Conservation (phyloP, 768 basidiomycete species). For the Leccinum olivaceopallidum region DNA sequence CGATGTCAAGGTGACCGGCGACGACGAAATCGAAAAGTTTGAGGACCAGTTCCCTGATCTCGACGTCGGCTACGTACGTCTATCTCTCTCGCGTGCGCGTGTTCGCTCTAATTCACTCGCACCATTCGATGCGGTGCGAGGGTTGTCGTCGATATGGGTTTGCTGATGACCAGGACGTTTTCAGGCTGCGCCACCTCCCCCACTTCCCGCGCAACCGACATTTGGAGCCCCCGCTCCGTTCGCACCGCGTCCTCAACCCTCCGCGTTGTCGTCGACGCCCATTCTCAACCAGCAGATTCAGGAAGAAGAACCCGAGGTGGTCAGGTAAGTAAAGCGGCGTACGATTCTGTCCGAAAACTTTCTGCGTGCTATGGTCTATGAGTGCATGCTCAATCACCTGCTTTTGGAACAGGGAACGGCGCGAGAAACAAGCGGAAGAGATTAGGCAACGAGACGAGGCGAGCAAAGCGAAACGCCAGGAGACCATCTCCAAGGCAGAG, state of each 20-base stretch:
- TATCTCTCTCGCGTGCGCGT: neutral
- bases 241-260: constrained; percentile 76
- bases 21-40: constrained; percentile 85
- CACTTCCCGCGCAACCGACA: constrained; percentile 33
- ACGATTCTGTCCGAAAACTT: too few relatives aligned
- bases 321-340: constrained; percentile 52
- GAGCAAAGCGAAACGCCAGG: constrained; percentile 74
- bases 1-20: constrained; percentile 80
- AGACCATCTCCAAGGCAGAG: constrained; percentile 83
- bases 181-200: constrained; percentile 38
- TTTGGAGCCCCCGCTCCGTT: constrained; percentile 57
- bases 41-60: constrained; percentile 86
- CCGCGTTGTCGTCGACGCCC: constrained; percentile 69
- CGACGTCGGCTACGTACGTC: constrained; percentile 47
- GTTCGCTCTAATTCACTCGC: neutral
- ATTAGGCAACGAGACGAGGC: constrained; percentile 82
- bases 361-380: neutral
- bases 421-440: constrained; percentile 80
- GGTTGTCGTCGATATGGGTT: constrained; percentile 14
- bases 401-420: constrained; percentile 68
- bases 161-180: constrained; percentile 3
- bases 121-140: constrained; percentile 1
- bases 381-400: neutral
- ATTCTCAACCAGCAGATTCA: constrained; percentile 65
- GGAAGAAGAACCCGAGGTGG: constrained; percentile 85